Evolutionary conservation across 2,329 filamentous ascomycete species (phyloP), one percentile per base, ranked within the genome.

Genomic region (Pseudonectria buxi): DNA sequence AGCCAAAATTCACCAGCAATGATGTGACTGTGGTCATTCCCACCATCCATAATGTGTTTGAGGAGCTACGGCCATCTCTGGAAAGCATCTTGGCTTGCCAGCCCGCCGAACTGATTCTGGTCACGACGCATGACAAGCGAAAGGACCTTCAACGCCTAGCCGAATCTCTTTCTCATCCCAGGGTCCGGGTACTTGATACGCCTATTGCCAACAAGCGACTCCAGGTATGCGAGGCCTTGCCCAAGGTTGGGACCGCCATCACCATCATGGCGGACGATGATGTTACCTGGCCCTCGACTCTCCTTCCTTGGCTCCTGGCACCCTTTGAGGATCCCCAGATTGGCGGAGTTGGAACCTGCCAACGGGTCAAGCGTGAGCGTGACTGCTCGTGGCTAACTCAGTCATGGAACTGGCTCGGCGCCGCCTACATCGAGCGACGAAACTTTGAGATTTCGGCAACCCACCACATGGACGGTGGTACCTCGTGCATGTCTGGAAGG

Each of bases 361-460:
- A 96, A 65, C 72, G 87, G 43, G 76, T 95, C 45, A 79, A 80
- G 56, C 82, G 87, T 43, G 78, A 80, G 46, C 73, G 74, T 54
- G 68, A 67, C 30, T 74, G 64, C 2, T 76, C 76, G 27, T 65
- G 78, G 54, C 68, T 68, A 16, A 75, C 76, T 28, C 74, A 75
- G 33, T 67, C 86, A 45, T 95, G 81, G 79, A 89, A 89, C 56
- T 95, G 90, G 72, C 74, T 96, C 14, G 89, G 89, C 6, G 86
- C 88, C 14, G 80, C 89, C 33, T 96, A 96, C 61, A 83, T 96
- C 44, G 86, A 95, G 62, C 79, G 90, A 39, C 81, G 90, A 43
- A 96, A 95, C 64, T 96, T 95, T 58, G 90, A 96, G 62, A 95
- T 94, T 57, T 94, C 89, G 31, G 89, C 90, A 24, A 95, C 89